Percentiles rank a stretch among this genome's conserved stretches.
phyloP scores from a whole-genome alignment of 73 alveolate genomes.

The Tetrahymena borealis region DNA sequence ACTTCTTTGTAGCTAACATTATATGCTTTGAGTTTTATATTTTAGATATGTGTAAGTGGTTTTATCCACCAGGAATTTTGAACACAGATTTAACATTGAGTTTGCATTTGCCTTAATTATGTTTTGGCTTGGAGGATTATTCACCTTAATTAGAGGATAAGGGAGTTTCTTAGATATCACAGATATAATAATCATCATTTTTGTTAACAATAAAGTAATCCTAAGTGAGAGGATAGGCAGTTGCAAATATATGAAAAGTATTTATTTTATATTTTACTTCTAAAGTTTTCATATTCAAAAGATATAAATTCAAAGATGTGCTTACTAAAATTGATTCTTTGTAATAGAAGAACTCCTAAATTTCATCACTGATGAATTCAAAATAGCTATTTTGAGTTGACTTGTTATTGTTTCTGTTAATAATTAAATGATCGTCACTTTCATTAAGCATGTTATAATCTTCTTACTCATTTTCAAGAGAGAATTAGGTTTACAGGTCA shows the following conservation, averaged over 20 bases:
- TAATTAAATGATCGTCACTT: neutral
- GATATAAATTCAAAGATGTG: neutral
- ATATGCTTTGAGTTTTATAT: neutral
- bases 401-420: neutral
- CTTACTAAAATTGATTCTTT: neutral
- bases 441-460: neutral
- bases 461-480: neutral
- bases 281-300: neutral
- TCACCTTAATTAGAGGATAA: neutral
- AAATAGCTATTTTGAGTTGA: neutral
- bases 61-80: neutral
- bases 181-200: neutral
- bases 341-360: neutral
- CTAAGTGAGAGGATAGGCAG: neutral
- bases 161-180: neutral
- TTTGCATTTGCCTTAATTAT: neutral
- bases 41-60: neutral
- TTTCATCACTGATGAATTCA: neutral
- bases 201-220: neutral
- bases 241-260: neutral
- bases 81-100: neutral
- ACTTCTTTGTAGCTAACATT: neutral
- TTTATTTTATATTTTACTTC: neutral
- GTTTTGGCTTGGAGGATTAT: neutral
- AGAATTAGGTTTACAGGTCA: too few species aligned